Percentiles rank a stretch among this genome's conserved stretches.
These are phyloP conservation scores for Sporothrix schenckii DNA, from an alignment of 2,329 filamentous ascomycete species.

Conservation along the genomic window DNA sequence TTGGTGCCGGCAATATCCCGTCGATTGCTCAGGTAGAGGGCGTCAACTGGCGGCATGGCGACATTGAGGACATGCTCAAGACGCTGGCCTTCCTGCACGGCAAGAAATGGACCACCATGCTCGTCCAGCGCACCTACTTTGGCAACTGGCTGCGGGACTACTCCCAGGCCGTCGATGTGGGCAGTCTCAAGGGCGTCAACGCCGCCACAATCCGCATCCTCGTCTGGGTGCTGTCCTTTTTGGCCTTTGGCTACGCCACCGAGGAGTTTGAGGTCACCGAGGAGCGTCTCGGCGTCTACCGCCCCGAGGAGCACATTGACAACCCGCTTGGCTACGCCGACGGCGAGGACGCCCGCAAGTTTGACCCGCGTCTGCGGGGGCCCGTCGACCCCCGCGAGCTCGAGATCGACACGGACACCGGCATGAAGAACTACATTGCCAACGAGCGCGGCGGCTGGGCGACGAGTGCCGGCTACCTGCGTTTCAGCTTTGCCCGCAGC, in stretches of 20 bases:
- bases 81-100: slow-evolving; percentile 75
- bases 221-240: slow-evolving; percentile 78
- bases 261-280: slow-evolving; percentile 82
- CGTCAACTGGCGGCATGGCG: slow-evolving; percentile 71
- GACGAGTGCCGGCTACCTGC: slow-evolving; percentile 83
- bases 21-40: slow-evolving; percentile 67
- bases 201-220: slow-evolving; percentile 77
- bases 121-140: slow-evolving; percentile 79
- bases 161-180: slow-evolving; percentile 80
- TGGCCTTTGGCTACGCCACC: slow-evolving; percentile 83
- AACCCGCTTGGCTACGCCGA: slow-evolving; percentile 88
- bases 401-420: slow-evolving; percentile 72
- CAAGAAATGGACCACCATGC: slow-evolving; percentile 81
- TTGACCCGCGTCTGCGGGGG: slow-evolving; percentile 77
- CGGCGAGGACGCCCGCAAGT: slow-evolving; percentile 79
- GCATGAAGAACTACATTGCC: slow-evolving; percentile 99
- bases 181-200: slow-evolving; percentile 76
- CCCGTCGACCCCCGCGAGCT: slow-evolving; percentile 73
- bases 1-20: slow-evolving; percentile 73
- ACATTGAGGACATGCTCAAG: slow-evolving; percentile 81
- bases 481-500: slow-evolving; percentile 71
- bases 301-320: slow-evolving; percentile 73
- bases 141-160: slow-evolving; percentile 88
- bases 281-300: slow-evolving; percentile 77
- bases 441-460: slow-evolving; percentile 88